Percentiles rank a stretch among this genome's conserved stretches.
These are phyloP conservation scores for Microcos paniculata DNA, from an alignment of 345 rosid species.

Conservation along the genomic window DNA sequence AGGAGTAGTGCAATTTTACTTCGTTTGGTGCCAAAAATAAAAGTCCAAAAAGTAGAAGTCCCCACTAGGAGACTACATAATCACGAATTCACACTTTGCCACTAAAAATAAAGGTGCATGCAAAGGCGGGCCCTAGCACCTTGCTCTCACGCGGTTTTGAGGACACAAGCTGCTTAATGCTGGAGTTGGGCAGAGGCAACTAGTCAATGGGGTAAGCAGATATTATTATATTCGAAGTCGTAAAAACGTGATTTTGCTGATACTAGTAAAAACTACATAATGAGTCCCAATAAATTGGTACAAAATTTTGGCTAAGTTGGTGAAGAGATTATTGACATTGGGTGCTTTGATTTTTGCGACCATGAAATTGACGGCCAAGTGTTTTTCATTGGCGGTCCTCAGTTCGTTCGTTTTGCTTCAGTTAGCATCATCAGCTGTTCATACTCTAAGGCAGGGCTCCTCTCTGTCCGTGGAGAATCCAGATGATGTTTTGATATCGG, in stretches of 20 bases:
- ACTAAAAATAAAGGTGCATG: no score
- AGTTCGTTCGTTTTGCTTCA: background rate
- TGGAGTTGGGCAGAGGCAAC: no score
- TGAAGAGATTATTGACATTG: background rate
- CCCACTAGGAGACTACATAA: no score
- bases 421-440: background rate
- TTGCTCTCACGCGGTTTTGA: no score
- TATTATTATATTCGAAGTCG: no score
- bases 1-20: no score
- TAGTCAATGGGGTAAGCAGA: no score
- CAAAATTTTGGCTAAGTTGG: background rate
- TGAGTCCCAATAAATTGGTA: background rate
- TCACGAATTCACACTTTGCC: no score
- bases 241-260: background rate
- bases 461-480: constrained; percentile 32
- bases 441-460: constrained; percentile 20
- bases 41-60: no score
- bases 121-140: no score
- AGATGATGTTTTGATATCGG: constrained; percentile 17
- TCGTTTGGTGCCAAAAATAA: no score
- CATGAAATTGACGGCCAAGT: background rate
- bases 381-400: background rate
- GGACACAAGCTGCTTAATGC: no score
- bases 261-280: background rate
- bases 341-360: background rate